Base-by-base conservation (phyloP, 164 flowering plant species). In the Liriodendron chinense region DNA sequence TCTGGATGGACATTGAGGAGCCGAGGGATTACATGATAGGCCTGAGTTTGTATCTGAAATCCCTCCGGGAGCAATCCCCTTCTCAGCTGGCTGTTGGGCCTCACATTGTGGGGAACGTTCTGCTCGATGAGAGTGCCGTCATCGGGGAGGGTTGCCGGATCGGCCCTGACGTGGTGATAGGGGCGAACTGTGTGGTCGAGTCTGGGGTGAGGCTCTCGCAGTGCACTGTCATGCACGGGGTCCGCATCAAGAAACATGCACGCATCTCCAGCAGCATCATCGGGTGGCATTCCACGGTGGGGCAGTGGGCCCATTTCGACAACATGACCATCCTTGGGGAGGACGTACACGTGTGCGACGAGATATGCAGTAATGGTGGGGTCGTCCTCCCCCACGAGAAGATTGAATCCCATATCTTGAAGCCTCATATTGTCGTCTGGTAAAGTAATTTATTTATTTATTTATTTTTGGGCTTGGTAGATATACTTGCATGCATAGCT, bases 1-100 rank as follows among this genome's bases (percentile, higher is more conserved):
- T 96, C 69, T 96, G 99, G 98, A 96, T 96, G 99, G 99, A 96
- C 87, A 88, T 94, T 74, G 99, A 97, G 63, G 98, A 96, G 80
- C 99, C 99, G 66, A 88, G 85, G 77, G 99, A 96, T 71, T 94
- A 94, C 87, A 91, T 96, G 71, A 90, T 94, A 8, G 99, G 99
- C 65, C 83, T 96, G 69, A 87, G 95, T 78, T 89, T 96, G 65
- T 96, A 96, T 79, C 83, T 96, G 22, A 92, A 91, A 59, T 94
- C 97, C 21, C 67, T 92, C 71, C 87, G 91, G 63, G 94, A 94
- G 86, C 86, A 84, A 16, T 84, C 94, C 49, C 80, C 98, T n/a
- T 72, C 87, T 1, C 88, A 85, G 77, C 72, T 94, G 70, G 89
- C 97, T 24, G 66, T 76, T 49, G 99, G 98, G 1, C 13, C 87